A percentile compares a stretch with the other conserved stretches of the same genome.
phyloP scores from a whole-genome alignment of 768 basidiomycete genomes.

The Melanogaster broomeanus region DNA sequence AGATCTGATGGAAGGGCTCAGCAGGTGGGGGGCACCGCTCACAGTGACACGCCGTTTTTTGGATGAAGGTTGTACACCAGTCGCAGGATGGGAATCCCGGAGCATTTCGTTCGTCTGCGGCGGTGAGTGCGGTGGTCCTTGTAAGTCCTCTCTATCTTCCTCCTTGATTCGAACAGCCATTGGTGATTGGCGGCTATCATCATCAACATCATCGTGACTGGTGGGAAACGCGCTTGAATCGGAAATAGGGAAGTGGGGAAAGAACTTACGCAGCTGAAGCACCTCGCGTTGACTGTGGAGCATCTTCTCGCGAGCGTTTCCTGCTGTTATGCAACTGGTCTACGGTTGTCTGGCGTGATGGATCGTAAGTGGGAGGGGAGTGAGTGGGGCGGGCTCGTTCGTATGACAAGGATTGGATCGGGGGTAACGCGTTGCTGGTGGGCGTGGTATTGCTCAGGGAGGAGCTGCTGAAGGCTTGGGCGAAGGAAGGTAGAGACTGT shows the following conservation, averaged over 20 bases:
- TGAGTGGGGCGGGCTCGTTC: conserved; percentile 35
- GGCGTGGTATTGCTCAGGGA: conserved; percentile 52
- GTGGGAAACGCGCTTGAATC: conserved; percentile 18
- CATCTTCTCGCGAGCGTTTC: conserved; percentile 51
- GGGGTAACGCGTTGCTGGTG: conserved; percentile 62
- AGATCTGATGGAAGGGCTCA: conserved; percentile 53
- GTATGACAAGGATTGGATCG: conserved; percentile 54
- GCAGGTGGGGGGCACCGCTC: conserved; percentile 52
- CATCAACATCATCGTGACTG: conserved; percentile 17
- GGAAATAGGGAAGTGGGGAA: conserved; percentile 1
- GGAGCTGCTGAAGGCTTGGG: conserved; percentile 67
- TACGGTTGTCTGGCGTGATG: conserved; percentile 33
- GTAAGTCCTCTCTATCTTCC: conserved; percentile 54
- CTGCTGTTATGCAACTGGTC: conserved; percentile 26
- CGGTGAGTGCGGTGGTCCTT: conserved; percentile 39
- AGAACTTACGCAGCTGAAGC: conserved; percentile 47
- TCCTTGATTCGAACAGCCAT: conserved; percentile 57
- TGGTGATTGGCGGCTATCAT: conserved; percentile 45
- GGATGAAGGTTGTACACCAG: conserved; percentile 41
- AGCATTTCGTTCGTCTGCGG: conserved; percentile 13
- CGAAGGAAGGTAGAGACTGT: conserved; percentile 78
- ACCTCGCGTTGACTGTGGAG: conserved; percentile 30
- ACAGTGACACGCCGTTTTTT: conserved; percentile 76
- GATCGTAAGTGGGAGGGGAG: conserved; percentile 26
- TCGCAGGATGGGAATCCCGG: conserved; percentile 35